Evolutionary conservation across 2,329 filamentous ascomycete genomes (phyloP).

Genomic region (Aspergillus flavus): DNA sequence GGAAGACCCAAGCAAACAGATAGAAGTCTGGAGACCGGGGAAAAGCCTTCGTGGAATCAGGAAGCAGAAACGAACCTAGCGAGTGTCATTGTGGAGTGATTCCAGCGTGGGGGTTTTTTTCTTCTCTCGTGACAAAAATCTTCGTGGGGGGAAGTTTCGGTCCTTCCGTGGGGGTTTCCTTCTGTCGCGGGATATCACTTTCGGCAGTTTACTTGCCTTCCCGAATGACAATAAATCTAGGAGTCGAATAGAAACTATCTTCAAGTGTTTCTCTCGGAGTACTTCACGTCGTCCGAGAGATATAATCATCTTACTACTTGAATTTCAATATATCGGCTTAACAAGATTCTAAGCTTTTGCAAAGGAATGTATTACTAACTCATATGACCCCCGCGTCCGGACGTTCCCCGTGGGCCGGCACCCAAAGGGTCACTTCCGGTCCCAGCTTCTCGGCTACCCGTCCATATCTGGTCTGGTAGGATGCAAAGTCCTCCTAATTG

Average conservation of each 20-base stretch:
- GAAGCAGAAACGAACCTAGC: not conserved
- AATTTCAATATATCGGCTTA: too few relatives aligned
- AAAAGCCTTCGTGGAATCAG: constrained; percentile 7
- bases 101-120: not conserved
- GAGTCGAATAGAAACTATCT: not conserved
- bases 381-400: not conserved
- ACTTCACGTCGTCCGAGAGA: too few relatives aligned
- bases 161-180: not conserved
- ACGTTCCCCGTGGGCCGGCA: not conserved
- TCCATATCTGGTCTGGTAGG: not conserved
- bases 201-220: not conserved
- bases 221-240: not conserved
- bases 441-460: not conserved
- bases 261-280: too few relatives aligned
- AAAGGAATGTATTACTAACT: not conserved
- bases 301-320: too few relatives aligned
- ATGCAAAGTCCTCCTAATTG: not conserved
- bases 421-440: not conserved
- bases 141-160: not conserved
- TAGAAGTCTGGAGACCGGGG: constrained; percentile 8
- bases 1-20: constrained; percentile 9
- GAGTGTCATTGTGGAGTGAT: not conserved
- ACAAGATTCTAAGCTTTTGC: not conserved
- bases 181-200: not conserved
- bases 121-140: not conserved